Conservation (phyloP, 2,329 filamentous ascomycete species). For the Onygenales sp. region DNA sequence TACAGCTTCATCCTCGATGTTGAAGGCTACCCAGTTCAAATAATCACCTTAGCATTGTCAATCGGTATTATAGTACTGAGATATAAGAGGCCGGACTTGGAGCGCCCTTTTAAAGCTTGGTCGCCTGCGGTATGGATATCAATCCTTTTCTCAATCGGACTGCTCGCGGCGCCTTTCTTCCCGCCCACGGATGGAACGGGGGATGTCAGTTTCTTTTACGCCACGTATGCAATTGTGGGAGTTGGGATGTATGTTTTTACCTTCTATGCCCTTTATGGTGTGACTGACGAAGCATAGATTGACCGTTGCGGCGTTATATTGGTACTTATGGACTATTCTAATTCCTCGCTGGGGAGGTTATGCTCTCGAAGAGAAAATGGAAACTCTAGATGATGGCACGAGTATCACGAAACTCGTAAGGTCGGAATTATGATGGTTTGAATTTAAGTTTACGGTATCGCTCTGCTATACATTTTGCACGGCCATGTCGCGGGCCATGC, state of each 20-base stretch:
- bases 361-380: conserved; percentile 51
- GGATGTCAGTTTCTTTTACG: conserved; percentile 41
- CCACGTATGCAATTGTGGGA: conserved; percentile 45
- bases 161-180: conserved; percentile 10
- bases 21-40: conserved; percentile 57
- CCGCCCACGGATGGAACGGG: conserved; percentile 40
- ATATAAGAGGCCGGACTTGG: conserved; percentile 48
- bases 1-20: conserved; percentile 68
- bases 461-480: too few relatives aligned
- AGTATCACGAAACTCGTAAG: conserved; percentile 44
- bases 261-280: too few relatives aligned
- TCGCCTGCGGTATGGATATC: conserved; percentile 48
- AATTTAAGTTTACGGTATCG: too few relatives aligned
- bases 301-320: conserved; percentile 51
- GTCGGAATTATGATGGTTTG: background rate
- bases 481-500: too few relatives aligned
- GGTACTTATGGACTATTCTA: conserved; percentile 56
- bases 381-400: conserved; percentile 57
- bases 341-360: conserved; percentile 53
- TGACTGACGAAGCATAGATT: background rate
- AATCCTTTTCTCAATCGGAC: conserved; percentile 24
- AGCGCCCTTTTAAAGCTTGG: conserved; percentile 58
- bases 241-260: conserved; percentile 26
- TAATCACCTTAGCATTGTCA: conserved; percentile 50
- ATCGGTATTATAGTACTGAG: conserved; percentile 54